Evolutionary conservation across 371 early-diverging fungal species (phyloP), one percentile per base, ranked within the genome.

Genomic region (Mortierella sp.): DNA sequence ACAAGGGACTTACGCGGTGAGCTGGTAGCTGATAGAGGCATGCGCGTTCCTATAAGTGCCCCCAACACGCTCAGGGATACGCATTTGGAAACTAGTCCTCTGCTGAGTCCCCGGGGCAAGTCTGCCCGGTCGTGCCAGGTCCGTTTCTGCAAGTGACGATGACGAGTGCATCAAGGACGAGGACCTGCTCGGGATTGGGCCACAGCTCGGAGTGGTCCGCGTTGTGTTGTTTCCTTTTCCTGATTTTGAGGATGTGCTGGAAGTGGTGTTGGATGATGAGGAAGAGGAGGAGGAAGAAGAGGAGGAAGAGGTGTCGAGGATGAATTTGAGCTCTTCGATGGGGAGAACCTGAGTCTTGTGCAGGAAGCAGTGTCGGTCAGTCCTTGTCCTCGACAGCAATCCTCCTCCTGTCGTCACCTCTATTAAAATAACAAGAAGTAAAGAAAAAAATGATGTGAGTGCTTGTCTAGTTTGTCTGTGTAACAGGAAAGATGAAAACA

Each of bases 31-130:
- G 64, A 85, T 73, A 13, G 81, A 85, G 19, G 81, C 86, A 54
- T 76, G 78, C 0, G 79, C 74, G 14, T 74, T 81, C 51, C 79
- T 78, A 57, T 81, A 85, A 0, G 78, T 72, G 0, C 86, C 86
- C 1, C 81, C 79, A 28, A 85, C 86, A 24, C 79, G 81, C 48
- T 78, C 78, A 0, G 86, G 86, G 11, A 85, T 71, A 1, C 74
- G 78, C 74, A 85, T 85, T 28, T 78, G 76, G 75, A 85, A 79
- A 13, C 81, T 31, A 19, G 81, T 81, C 1, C 86, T 81, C 28
- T 85, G 86, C 24, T 59, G 74, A 0, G 81, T 74, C 0, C 86
- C 86, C 2, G 81, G 81, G 11, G 55, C 53, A 26, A 85, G 73
- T 26, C 50, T 73, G 26, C 86, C 86, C 3, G 86, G 79, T 16